Evolutionary conservation across 169 alveolate species (phyloP), one percentile per base, ranked within the genome.

Genomic region (Plasmodium gonderi): DNA sequence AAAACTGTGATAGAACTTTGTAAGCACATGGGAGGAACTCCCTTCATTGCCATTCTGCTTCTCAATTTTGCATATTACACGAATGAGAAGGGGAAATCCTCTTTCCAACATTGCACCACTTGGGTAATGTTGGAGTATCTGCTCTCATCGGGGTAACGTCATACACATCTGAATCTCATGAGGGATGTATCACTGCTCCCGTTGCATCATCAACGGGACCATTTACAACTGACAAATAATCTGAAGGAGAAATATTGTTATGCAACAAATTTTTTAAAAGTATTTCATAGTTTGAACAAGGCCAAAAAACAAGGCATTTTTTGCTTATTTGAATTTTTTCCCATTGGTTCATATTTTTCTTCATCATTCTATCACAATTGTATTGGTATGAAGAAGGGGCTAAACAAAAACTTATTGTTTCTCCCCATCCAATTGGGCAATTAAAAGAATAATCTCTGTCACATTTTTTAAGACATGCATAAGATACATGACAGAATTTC

Each of bases 341-440:
- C 31, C 40, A 12, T 69, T 77, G 80, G 33, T 23, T 90, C 91
- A 90, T 78, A 78, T 90, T 67, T 64, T 76, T 90, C 72, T 33
- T 31, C 76, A 90, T 90, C 65, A 78, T 49, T 54, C 74, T 90
- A 5, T 90, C 72, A 26, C 94, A 90, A 45, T 33, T 45, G 76
- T 77, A 33, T 78, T 79, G 79, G 69, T 90, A 90, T 12, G 90
- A 78, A 17, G 44, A 33, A 17, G 94, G 94, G 1, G 94, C 94
- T 51, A 90, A 38, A 5, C 94, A 90, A 47, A 31, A 90, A 33
- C 81, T 67, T 29, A 90, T 23, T 23, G 94, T 90, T 78, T 90
- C 94, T 38, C 74, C 74, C 94, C 94, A 90, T 29, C 94, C 94
- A 17, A 90, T 90, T 17, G 94, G 94, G 36, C 94, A 90, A 44